Conservation (phyloP, 2,329 filamentous ascomycete genomes). For the Trichoderma hamatum region DNA sequence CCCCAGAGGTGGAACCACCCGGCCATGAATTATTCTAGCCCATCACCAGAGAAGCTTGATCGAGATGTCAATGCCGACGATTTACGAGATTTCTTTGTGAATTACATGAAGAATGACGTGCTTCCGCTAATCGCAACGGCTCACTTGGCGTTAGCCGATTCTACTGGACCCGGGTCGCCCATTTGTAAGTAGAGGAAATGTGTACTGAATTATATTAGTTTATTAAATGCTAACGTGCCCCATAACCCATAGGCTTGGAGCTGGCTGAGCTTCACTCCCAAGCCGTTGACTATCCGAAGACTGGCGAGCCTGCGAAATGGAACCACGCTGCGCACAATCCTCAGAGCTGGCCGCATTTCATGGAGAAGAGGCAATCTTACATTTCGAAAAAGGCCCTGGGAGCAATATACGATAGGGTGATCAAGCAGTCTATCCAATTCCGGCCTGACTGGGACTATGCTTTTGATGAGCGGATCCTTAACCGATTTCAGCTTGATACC, state of each 20-base stretch:
- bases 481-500: conserved; percentile 59
- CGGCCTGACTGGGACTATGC: conserved; percentile 68
- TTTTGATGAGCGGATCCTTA: conserved; percentile 77
- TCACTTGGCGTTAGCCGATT: conserved; percentile 79
- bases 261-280: conserved; percentile 83
- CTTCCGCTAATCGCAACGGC: conserved; percentile 78
- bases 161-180: conserved; percentile 64
- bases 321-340: conserved; percentile 59
- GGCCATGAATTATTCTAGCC: conserved; percentile 76
- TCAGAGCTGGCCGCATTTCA: conserved; percentile 78
- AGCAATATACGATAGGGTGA: conserved; percentile 76
- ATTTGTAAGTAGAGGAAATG: conserved; percentile 58
- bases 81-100: conserved; percentile 82
- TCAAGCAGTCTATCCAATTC: conserved; percentile 62
- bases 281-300: conserved; percentile 94
- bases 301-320: conserved; percentile 76
- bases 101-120: conserved; percentile 88
- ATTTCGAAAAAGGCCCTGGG: conserved; percentile 74
- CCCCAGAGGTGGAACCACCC: conserved; percentile 69
- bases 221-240: conserved; percentile 12
- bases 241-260: conserved; percentile 54
- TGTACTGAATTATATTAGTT: neutral
- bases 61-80: conserved; percentile 71
- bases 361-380: conserved; percentile 72
- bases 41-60: conserved; percentile 58